Evolutionary conservation across 192 early-diverging fungal species (phyloP), one percentile per base, ranked within the genome.

Genomic region (Haplosporangium gracile): DNA sequence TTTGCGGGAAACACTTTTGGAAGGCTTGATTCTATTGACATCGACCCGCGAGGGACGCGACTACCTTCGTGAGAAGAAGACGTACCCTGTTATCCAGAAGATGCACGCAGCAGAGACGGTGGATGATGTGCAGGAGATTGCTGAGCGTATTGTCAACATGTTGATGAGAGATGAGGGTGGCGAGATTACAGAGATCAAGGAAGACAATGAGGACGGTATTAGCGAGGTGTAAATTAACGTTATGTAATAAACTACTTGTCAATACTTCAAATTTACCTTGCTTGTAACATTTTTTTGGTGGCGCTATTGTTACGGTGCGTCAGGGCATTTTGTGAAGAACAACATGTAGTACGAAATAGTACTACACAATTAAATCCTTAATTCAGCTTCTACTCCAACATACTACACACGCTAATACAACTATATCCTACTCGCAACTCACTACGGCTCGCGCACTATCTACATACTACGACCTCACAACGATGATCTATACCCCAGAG

Each of bases 31-130:
- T 39, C 82, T 98, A 20, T 88, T 99, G 74, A 95, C 96, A 36
- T 88, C 90, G 5, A 96, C 97, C 4, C 89, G 93, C 15, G 83
- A 83, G 65, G 97, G 96, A 26, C 94, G 98, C 77, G 92, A 96
- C n/a, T 91, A 93, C 38, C 80, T 99, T 80, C 93, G 98, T 22
- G 88, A 88, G 20, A 94, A 94, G 70, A 95, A 95, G 81, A 96
- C 96, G 0, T 99, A 99, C 84, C 93, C 93, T 8, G 93, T 99
- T 43, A 87, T 99, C 22, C 93, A 96, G 70, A 95, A 96, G 72
- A 88, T 96, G 88, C 97, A 99, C 89, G 75, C 94, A 71, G 83
- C 60, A 9, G 98, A 98, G 84, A 88, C 82, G 9, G 92, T 96
- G 71, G 96, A 96, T 16, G 87, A 89, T 10, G 93, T 97, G 20